phyloP scores from a whole-genome alignment of 495 filamentous ascomycete genomes.

The Talaromyces borbonicus region DNA sequence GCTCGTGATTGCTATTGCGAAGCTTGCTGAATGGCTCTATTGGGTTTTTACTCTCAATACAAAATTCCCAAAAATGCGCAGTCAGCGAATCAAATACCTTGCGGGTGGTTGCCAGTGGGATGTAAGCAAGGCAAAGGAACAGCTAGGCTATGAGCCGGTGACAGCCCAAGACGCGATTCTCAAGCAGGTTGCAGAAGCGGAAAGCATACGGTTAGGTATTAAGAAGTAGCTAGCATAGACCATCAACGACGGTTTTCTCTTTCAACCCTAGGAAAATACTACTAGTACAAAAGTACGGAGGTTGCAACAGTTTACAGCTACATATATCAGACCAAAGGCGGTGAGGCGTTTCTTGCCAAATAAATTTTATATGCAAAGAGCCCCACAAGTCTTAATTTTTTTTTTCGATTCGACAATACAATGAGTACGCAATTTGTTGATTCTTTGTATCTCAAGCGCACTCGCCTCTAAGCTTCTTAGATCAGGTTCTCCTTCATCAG shows the following conservation, averaged over 20 bases:
- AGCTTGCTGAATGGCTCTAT: conserved; percentile 14
- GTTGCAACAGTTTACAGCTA: no score
- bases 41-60: conserved; percentile 14
- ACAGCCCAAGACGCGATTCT: conserved; percentile 15
- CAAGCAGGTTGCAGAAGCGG: conserved; percentile 2
- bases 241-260: not conserved
- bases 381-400: conserved; percentile 6
- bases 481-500: conserved; percentile 7
- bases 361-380: not conserved
- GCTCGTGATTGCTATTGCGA: conserved; percentile 13
- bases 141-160: conserved; percentile 18
- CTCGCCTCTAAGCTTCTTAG: no score
- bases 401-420: not conserved
- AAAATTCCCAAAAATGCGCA: conserved; percentile 12
- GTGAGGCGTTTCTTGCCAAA: not conserved
- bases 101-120: conserved; percentile 12
- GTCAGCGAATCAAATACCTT: conserved; percentile 13
- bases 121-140: conserved; percentile 19
- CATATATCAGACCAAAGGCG: no score
- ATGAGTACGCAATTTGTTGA: conserved; percentile 2
- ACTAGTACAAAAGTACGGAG: no score
- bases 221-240: not conserved
- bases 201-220: conserved; percentile 6
- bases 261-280: not conserved
- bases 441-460: no score